Evolutionary conservation across 495 filamentous ascomycete species (phyloP).

Genomic region (Penicillium cinerascens): DNA sequence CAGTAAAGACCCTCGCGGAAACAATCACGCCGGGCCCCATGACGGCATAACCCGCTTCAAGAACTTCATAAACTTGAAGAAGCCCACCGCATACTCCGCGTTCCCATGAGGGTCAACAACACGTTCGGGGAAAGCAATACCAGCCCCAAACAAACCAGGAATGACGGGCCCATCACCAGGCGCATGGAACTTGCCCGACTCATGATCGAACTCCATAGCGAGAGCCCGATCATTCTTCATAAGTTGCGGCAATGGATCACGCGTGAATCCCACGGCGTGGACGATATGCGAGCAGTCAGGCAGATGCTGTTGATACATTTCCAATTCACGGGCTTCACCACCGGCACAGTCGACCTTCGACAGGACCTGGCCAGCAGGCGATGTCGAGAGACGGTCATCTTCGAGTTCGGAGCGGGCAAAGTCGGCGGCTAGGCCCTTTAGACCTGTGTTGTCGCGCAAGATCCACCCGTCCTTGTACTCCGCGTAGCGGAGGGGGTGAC

Average conservation of each 20-base stretch:
- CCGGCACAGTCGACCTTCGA: slow-evolving; percentile 46
- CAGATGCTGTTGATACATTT: slow-evolving; percentile 42
- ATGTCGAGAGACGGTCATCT: slow-evolving; percentile 42
- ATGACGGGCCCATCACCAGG: slow-evolving; percentile 27
- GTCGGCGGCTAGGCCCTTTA: slow-evolving; percentile 58
- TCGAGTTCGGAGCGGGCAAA: slow-evolving; percentile 57
- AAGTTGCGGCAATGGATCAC: slow-evolving; percentile 45
- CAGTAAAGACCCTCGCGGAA: neutral
- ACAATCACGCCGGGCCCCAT: slow-evolving; percentile 28
- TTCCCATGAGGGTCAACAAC: slow-evolving; percentile 59
- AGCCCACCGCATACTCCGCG: slow-evolving; percentile 58
- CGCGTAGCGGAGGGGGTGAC: slow-evolving; percentile 57
- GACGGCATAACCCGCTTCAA: slow-evolving; percentile 48
- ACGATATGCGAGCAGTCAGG: slow-evolving; percentile 48
- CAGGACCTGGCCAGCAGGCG: slow-evolving; percentile 47
- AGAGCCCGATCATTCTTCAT: slow-evolving; percentile 27
- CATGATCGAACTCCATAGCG: slow-evolving; percentile 46
- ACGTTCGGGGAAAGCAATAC: slow-evolving; percentile 59
- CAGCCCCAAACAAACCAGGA: slow-evolving; percentile 53
- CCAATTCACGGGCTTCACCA: slow-evolving; percentile 34
- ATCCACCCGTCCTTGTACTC: slow-evolving; percentile 61
- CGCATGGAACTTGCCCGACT: slow-evolving; percentile 48
- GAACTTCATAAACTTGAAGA: slow-evolving; percentile 63
- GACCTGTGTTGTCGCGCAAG: slow-evolving; percentile 59
- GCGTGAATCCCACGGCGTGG: slow-evolving; percentile 54